Evolutionary conservation across 164 flowering plant species (phyloP), one percentile per base, ranked within the genome.

Genomic region (Magnolia changhungtana): DNA sequence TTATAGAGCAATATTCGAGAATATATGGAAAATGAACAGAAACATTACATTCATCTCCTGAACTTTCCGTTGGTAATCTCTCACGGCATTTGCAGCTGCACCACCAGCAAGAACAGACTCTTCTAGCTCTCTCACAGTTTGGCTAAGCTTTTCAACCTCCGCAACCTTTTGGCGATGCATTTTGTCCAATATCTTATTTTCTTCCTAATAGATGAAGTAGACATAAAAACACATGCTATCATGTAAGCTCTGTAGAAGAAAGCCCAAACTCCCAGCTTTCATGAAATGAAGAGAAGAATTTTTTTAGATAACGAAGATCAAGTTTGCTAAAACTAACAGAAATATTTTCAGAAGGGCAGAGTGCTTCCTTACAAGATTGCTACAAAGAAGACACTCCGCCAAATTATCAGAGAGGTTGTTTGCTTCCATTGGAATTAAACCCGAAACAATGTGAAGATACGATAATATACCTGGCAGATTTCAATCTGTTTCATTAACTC

Each of bases 51-150:
- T 90, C 87, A 90, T 89, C 85, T 90, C 94, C 73, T 87, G 92
- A 67, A 90, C 84, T 86, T 86, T 89, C 13, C 94, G 81, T 74
- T 82, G 90, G 84, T 88, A 90, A 78, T 90, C 94, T 50, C 94
- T 87, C 74, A 90, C 94, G 74, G 92, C 92, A 85, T 90, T 90
- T 14, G 94, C 94, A 80, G 92, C 94, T 37, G 92, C 91, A 11
- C 94, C 94, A 75, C 94, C 94, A 65, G 90, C 88, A 76, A 90
- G 82, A 71, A 90, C 91, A 78, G 91, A 90, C 83, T 90, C 94
- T 73, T 90, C 94, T 50, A 90, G 92, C 78, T 90, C 92, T 27
- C 85, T 85, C 63, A 90, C 92, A 20, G 91, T 88, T 84, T 90
- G 94, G 16, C 83, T 88, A 2, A 90, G 85, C 82, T 89, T 90